Evolutionary conservation across 805 yeast species (phyloP).

Genomic region (Vanderwaltozyma tropicalis): DNA sequence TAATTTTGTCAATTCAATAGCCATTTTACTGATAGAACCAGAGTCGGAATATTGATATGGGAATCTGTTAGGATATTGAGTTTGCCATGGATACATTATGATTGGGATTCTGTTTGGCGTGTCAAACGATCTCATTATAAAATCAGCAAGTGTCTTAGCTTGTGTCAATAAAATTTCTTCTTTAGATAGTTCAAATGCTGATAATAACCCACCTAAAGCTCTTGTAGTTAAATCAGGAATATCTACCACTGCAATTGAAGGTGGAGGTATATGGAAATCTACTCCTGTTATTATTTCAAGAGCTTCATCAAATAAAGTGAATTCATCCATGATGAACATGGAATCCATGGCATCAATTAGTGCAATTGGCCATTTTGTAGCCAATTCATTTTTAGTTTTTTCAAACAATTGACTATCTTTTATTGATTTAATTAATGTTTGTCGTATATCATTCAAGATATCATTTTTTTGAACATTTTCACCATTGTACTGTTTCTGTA

Average conservation of each 20-base stretch:
- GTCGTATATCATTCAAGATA: constrained; percentile 26
- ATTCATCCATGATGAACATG: constrained; percentile 35
- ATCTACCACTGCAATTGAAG: constrained; percentile 40
- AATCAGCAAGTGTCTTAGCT: constrained; percentile 39
- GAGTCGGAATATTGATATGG: constrained; percentile 30
- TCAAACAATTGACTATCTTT: constrained; percentile 7
- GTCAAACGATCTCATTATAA: constrained; percentile 45
- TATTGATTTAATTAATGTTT: constrained; percentile 37
- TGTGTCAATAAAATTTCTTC: constrained; percentile 27
- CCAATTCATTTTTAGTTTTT: constrained; percentile 2
- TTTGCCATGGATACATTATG: constrained; percentile 35
- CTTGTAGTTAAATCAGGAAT: constrained; percentile 34
- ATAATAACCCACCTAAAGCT: constrained; percentile 41
- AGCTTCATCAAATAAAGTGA: constrained; percentile 32
- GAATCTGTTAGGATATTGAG: constrained; percentile 28
- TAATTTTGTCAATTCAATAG: constrained; percentile 43
- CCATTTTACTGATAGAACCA: constrained; percentile 41
- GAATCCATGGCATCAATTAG: constrained; percentile 45
- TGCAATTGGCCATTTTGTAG: constrained; percentile 36
- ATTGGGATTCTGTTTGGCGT: constrained; percentile 49
- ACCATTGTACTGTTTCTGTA: not conserved
- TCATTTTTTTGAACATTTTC: constrained; percentile 6
- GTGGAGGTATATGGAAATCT: constrained; percentile 33
- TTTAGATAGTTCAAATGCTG: constrained; percentile 41
- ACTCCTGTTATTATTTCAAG: constrained; percentile 28